Evolutionary conservation across 352 stramenopile species (phyloP).

Genomic region (Globisporangium abappressorium): DNA sequence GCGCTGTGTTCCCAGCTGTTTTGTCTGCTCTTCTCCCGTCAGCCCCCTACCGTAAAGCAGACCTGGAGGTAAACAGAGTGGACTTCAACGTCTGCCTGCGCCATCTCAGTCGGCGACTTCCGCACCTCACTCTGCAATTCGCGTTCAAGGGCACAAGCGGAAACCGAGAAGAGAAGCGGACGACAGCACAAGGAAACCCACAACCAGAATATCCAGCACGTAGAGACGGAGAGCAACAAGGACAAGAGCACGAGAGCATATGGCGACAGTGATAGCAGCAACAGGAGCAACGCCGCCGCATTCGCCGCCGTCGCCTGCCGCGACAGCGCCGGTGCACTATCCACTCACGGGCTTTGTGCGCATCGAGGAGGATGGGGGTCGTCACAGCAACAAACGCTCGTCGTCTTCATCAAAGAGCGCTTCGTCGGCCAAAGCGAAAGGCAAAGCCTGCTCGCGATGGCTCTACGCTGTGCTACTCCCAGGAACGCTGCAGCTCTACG

Average conservation of each 20-base stretch:
- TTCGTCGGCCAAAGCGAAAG: conserved; percentile 1
- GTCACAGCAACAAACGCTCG: neutral
- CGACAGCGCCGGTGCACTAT: conserved; percentile 8
- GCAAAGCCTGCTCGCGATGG: conserved; percentile 49
- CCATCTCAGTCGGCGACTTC: neutral
- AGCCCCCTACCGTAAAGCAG: neutral
- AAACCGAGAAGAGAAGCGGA: neutral
- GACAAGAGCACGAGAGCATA: neutral
- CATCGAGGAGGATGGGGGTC: conserved; percentile 45
- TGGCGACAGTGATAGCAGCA: neutral
- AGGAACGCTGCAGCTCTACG: conserved; percentile 48
- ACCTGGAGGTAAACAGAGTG: neutral
- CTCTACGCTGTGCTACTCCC: conserved; percentile 49
- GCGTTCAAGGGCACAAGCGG: neutral
- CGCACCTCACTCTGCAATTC: neutral
- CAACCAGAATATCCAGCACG: no score
- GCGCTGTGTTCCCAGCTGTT: conserved; percentile 1
- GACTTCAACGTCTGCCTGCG: conserved; percentile 4
- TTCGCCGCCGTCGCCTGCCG: neutral
- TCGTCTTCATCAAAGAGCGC: neutral
- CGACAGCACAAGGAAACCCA: neutral
- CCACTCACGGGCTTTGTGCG: conserved; percentile 47
- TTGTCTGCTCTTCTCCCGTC: neutral
- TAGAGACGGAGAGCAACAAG: neutral
- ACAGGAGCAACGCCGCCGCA: neutral